Evolutionary conservation across 768 basidiomycete genomes (phyloP), one percentile per base, ranked within the genome.

Genomic region (Stropharia rugosoannulata): DNA sequence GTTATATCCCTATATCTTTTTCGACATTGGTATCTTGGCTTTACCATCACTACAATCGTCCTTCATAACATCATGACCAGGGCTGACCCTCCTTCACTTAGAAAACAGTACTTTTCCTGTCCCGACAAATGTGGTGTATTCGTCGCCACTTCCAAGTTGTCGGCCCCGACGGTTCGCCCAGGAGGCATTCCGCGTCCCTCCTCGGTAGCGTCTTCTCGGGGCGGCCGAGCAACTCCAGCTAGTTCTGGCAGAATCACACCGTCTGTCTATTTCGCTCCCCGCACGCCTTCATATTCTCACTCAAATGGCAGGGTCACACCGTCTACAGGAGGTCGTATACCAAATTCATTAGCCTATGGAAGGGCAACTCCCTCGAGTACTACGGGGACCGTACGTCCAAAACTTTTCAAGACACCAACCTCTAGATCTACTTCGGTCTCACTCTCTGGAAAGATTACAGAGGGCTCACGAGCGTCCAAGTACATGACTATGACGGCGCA

Each of bases 81-180:
- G 15, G 41, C 52, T 48, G 39, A 58, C 36, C 35, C 47, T 27
- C 45, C 15, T 43, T 48, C 37, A 45, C 43, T 54, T 58, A 95
- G 94, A 40, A 81, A 82, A 44, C 84, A 80, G 63, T 98, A 99
- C 69, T 99, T 99, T 62, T 62, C 74, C 1, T 98, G 95, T 69
- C 83, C 92, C 15, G 83, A 85, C 0, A 81, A 84, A 43, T 95
- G 93, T 58, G 96, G 96, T 25, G 92, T 99, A 38, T 99, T 98
- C 67, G 89, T 96, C 18, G 84, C 90, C 5, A 76, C 85, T 1
- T 73, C 82, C 35, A 97, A 97, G 68, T 82, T 99, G 16, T 90
- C 93, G 2, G 64, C 83, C 4, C 85, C 90, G 5, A 93, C 89
- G 3, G 84, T 85, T 16, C 83, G 86, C 13, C 66, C 72, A 11